Conservation (phyloP, 352 stramenopile genomes). For the Sclerospora graminicola region DNA sequence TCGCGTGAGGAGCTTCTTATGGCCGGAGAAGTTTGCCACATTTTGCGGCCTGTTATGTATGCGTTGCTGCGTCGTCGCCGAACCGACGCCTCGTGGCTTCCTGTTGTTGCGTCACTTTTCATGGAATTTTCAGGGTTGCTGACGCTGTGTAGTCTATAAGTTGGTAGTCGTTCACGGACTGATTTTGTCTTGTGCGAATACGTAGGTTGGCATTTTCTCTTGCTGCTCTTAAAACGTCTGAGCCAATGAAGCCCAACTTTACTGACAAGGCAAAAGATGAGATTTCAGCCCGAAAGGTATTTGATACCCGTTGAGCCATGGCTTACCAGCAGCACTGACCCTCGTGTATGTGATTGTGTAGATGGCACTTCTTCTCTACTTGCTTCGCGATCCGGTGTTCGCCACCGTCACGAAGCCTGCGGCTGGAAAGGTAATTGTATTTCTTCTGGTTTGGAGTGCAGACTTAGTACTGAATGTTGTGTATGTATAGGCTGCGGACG, state of each 20-base stretch:
- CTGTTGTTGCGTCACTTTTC: conserved; percentile 40
- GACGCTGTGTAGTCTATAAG: background rate
- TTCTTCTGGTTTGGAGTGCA: background rate
- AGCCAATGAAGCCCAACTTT: conserved; percentile 10
- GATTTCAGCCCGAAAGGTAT: conserved; percentile 52
- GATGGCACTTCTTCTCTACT: conserved; percentile 77
- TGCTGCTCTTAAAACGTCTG: conserved; percentile 38
- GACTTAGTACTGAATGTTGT: conserved; percentile 1
- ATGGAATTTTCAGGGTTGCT: conserved; percentile 51
- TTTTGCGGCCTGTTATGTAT: conserved; percentile 64
- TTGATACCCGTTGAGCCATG: background rate
- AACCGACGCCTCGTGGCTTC: conserved; percentile 48
- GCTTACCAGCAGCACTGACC: background rate
- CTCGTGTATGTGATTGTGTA: conserved; percentile 13
- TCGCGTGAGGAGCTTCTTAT: conserved; percentile 40
- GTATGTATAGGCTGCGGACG: conserved; percentile 29
- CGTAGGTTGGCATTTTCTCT: conserved; percentile 42
- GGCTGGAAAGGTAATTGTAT: conserved; percentile 39
- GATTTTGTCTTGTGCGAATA: background rate
- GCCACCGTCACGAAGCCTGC: conserved; percentile 53
- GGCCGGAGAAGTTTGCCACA: conserved; percentile 63
- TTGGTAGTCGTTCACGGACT: conserved; percentile 1
- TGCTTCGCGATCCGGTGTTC: conserved; percentile 75
- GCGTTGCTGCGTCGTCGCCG: conserved; percentile 50
- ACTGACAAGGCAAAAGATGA: conserved; percentile 46